A percentile compares a stretch with the other conserved stretches of the same genome.
Evolutionary conservation across 208 protist species (phyloP).

Genomic region (Phytomonas serpens): DNA sequence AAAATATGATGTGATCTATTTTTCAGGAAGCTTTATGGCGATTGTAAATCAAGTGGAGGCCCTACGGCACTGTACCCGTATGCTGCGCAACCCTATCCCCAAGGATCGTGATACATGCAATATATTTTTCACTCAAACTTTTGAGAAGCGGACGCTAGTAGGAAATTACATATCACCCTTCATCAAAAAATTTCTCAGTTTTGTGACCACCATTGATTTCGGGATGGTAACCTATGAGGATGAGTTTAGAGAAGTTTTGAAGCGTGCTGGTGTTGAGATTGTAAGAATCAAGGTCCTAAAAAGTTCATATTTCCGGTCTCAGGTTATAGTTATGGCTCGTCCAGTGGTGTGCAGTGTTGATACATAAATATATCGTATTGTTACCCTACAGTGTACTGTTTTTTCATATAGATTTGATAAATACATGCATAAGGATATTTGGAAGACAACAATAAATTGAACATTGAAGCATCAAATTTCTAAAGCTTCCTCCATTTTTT

Average conservation of each 20-base stretch:
- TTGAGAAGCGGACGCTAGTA: constrained; percentile 58
- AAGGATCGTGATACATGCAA: constrained; percentile 32
- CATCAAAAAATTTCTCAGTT: constrained; percentile 44
- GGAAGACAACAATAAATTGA: neutral
- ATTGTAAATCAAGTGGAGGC: constrained; percentile 45
- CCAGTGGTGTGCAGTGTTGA: constrained; percentile 16
- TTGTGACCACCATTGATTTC: constrained; percentile 76
- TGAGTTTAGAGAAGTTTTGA: constrained; percentile 45
- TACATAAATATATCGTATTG: neutral
- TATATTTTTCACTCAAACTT: constrained; percentile 78
- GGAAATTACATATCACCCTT: constrained; percentile 40
- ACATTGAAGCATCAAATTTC: neutral
- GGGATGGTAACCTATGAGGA: constrained; percentile 75
- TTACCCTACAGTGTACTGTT: neutral
- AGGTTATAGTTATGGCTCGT: constrained; percentile 55
- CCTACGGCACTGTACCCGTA: constrained; percentile 46
- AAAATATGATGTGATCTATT: constrained; percentile 68
- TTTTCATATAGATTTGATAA: neutral
- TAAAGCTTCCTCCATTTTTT: neutral
- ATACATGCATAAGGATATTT: neutral
- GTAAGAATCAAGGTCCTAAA: constrained; percentile 30
- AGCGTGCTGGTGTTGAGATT: constrained; percentile 45
- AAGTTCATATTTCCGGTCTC: constrained; percentile 37
- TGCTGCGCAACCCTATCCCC: constrained; percentile 43
- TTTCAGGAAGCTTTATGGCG: constrained; percentile 80